A percentile compares a stretch with the other conserved stretches of the same genome.
Evolutionary conservation across 306 rosid genomes (phyloP).

Genomic region (Rubus parviflorus): DNA sequence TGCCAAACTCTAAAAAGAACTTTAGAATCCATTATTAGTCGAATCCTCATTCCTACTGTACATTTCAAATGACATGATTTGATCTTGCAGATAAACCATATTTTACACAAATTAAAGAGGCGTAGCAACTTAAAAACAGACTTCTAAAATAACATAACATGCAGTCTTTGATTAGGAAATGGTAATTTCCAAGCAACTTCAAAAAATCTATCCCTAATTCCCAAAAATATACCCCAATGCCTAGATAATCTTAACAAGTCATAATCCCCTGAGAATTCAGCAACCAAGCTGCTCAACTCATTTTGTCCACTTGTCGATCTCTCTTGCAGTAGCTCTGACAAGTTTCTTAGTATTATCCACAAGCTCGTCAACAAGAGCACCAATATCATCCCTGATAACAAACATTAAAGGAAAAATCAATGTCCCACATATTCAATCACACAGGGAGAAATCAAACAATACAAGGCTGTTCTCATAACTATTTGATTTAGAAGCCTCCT

Average conservation of each 20-base stretch:
- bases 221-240: neutral
- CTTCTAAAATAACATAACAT: neutral
- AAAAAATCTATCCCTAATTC: neutral
- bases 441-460: neutral
- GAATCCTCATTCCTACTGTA: no score
- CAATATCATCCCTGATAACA: conserved; percentile 60
- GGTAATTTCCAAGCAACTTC: neutral
- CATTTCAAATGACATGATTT: neutral
- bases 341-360: conserved; percentile 67
- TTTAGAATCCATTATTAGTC: neutral
- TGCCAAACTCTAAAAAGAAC: neutral
- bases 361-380: conserved; percentile 69
- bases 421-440: neutral
- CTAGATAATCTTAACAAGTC: neutral
- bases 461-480: no score
- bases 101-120: neutral
- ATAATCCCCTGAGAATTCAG: neutral
- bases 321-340: conserved; percentile 61
- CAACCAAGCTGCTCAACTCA: conserved; percentile 27
- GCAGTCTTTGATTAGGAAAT: neutral
- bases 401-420: conserved; percentile 13
- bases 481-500: neutral
- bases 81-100: neutral
- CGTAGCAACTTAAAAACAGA: neutral
- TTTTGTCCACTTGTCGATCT: conserved; percentile 75